Percentiles rank a stretch among this genome's conserved stretches.
These are phyloP conservation scores for Raffaelea albimanens DNA, from an alignment of 2,329 filamentous ascomycete species.

Conservation along the genomic window DNA sequence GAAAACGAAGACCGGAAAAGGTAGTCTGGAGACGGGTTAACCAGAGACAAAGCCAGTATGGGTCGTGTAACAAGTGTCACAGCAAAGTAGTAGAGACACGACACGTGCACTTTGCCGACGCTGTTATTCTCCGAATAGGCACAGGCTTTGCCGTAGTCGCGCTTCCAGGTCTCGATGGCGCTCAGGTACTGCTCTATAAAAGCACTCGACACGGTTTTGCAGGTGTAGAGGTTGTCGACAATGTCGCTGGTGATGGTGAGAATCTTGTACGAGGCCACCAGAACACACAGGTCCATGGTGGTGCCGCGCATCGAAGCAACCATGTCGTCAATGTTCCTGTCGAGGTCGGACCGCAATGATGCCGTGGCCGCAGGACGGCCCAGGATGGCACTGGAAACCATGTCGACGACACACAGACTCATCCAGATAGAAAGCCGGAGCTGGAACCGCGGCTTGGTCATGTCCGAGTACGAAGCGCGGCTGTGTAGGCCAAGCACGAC, in stretches of 20 bases:
- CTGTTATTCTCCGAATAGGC: background rate
- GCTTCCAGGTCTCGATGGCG: constrained; percentile 5
- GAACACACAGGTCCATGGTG: constrained; percentile 14
- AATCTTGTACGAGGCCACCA: constrained; percentile 31
- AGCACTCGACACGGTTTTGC: background rate
- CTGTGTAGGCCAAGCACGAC: constrained; percentile 46
- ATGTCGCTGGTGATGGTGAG: constrained; percentile 34
- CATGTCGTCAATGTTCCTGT: constrained; percentile 5
- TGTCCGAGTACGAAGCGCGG: constrained; percentile 8
- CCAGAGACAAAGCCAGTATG: constrained; percentile 10
- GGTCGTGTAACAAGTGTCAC: constrained; percentile 13
- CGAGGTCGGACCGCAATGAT: constrained; percentile 18
- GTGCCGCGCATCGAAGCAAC: background rate
- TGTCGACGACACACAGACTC: constrained; percentile 36
- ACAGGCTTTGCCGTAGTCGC: background rate
- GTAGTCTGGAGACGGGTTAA: constrained; percentile 3
- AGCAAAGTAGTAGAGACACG: constrained; percentile 15
- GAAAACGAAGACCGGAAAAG: constrained; percentile 1
- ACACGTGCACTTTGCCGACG: constrained; percentile 12
- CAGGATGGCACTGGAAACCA: constrained; percentile 37
- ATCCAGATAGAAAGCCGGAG: constrained; percentile 30
- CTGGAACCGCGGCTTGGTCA: constrained; percentile 3
- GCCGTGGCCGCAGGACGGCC: constrained; percentile 30
- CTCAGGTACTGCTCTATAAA: constrained; percentile 7
- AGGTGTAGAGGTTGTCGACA: constrained; percentile 27